Percentiles rank a stretch among this genome's conserved stretches.
These are phyloP conservation scores for Fusarium sp. DNA, from an alignment of 2,329 filamentous ascomycete genomes.

Conservation along the genomic window DNA sequence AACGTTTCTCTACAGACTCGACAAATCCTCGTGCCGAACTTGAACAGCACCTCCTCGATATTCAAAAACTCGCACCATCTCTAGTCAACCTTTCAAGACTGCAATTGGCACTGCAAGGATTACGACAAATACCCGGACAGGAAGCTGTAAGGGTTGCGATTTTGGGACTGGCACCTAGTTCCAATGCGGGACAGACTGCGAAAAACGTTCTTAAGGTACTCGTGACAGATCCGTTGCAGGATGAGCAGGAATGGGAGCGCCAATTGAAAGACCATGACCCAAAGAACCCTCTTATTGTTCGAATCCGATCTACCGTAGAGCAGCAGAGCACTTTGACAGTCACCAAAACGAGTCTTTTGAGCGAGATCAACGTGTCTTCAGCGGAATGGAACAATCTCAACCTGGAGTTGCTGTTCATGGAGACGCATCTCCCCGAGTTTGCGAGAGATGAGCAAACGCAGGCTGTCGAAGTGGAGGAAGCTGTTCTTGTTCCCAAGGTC, in stretches of 20 bases:
- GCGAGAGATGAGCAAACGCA: conserved; percentile 45
- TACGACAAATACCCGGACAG: conserved; percentile 65
- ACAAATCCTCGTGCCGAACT: conserved; percentile 63
- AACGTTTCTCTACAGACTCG: conserved; percentile 42
- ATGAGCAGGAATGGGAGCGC: conserved; percentile 74
- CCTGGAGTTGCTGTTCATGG: conserved; percentile 71
- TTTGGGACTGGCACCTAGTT: conserved; percentile 58
- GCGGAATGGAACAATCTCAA: conserved; percentile 69
- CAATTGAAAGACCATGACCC: conserved; percentile 64
- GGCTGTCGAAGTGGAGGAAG: conserved; percentile 64
- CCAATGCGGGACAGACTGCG: conserved; percentile 60
- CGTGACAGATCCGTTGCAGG: conserved; percentile 75
- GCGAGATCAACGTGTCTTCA: conserved; percentile 72
- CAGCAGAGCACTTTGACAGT: conserved; percentile 45
- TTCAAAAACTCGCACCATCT: conserved; percentile 70
- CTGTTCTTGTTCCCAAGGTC: conserved; percentile 79
- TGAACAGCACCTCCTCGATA: conserved; percentile 66
- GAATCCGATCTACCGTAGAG: conserved; percentile 55
- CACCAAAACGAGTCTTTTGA: conserved; percentile 55
- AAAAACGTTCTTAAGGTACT: conserved; percentile 75
- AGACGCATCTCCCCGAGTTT: conserved; percentile 56
- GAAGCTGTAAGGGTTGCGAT: conserved; percentile 71
- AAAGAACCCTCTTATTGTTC: conserved; percentile 70
- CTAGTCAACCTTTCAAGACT: conserved; percentile 76
- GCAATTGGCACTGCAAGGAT: conserved; percentile 75